Conservation (phyloP, 139 green algal genomes). For the Yamagishiella unicocca region DNA sequence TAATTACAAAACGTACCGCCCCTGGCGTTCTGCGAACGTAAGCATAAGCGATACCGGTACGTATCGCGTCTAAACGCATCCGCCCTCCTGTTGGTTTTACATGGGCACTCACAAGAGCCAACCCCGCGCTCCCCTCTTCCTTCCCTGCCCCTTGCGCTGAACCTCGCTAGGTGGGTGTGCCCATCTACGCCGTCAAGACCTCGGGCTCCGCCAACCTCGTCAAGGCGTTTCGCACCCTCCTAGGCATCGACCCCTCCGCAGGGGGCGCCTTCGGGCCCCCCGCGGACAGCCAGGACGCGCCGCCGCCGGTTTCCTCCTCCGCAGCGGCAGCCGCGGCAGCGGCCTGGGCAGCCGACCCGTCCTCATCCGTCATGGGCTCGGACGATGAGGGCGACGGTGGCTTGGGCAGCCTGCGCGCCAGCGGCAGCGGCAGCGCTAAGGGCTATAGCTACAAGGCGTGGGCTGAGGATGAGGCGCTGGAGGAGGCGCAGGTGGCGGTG, state of each 20-base stretch:
- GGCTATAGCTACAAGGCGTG: conserved; percentile 16
- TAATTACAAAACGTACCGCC: no score
- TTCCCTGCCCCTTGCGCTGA: neutral
- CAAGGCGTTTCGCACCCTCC: conserved; percentile 73
- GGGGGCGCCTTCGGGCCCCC: conserved; percentile 26
- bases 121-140: neutral
- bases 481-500: conserved; percentile 65
- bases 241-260: conserved; percentile 77
- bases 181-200: conserved; percentile 79
- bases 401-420: neutral
- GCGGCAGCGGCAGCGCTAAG: neutral
- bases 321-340: neutral
- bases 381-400: neutral
- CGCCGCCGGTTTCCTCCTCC: neutral
- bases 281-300: neutral
- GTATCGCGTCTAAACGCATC: no score
- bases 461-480: conserved; percentile 63
- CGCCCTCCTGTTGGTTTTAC: no score
- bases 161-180: conserved; percentile 58
- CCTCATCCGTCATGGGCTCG: neutral
- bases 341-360: neutral
- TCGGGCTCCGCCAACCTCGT: conserved; percentile 61
- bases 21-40: no score
- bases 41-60: no score
- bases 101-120: neutral